These are phyloP conservation scores for Hygrophorus russula DNA, from an alignment of 768 basidiomycete genomes.

Conservation along the genomic window DNA sequence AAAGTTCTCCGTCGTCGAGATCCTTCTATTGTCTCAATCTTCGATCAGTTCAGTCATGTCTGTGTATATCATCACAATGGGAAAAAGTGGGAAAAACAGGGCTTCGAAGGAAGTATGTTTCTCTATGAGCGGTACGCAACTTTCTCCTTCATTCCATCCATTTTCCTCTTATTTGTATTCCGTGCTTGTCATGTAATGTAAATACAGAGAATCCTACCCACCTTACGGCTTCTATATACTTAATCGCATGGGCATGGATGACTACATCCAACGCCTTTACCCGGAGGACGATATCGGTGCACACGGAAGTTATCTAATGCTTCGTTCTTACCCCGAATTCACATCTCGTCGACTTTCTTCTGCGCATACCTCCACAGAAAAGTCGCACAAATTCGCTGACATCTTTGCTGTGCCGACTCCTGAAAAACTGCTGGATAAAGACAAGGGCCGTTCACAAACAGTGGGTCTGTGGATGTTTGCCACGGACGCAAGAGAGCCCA, in stretches of 20 bases:
- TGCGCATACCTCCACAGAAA: constrained; percentile 12
- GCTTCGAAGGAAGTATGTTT: constrained; percentile 84
- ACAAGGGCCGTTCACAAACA: constrained; percentile 46
- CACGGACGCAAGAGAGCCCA: constrained; percentile 56
- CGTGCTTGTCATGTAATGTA: background rate
- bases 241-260: constrained; percentile 71
- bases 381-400: constrained; percentile 35
- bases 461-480: constrained; percentile 72
- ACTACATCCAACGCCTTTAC: constrained; percentile 63
- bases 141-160: background rate
- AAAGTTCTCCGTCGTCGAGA: constrained; percentile 72
- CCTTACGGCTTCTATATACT: constrained; percentile 80
- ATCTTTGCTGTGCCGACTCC: constrained; percentile 36
- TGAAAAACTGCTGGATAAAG: constrained; percentile 29
- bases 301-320: constrained; percentile 58
- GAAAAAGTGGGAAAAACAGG: constrained; percentile 72
- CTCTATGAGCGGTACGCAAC: constrained; percentile 66
- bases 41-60: constrained; percentile 84
- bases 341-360: constrained; percentile 35
- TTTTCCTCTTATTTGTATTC: background rate
- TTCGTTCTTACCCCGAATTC: constrained; percentile 63
- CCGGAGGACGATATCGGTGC: constrained; percentile 67
- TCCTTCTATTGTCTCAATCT: constrained; percentile 66
- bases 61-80: constrained; percentile 71
- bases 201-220: constrained; percentile 56